Conservation (phyloP, 768 basidiomycete species). For the Suillus discolor region DNA sequence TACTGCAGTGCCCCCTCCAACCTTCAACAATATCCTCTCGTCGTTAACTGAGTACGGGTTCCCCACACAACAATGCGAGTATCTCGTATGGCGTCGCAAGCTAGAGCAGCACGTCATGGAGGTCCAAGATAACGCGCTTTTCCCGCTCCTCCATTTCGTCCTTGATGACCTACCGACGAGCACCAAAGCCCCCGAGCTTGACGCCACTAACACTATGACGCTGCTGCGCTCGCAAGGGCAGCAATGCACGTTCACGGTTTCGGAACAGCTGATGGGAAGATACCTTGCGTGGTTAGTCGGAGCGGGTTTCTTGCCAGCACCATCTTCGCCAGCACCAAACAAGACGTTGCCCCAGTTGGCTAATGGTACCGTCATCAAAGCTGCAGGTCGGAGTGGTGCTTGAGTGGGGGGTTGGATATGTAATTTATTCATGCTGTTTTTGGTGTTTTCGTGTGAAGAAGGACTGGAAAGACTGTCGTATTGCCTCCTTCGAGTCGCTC, state of each 20-base stretch:
- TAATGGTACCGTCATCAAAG: conserved; percentile 47
- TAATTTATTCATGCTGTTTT: neutral
- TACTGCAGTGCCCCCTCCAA: conserved; percentile 81
- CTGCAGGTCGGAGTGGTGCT: conserved; percentile 69
- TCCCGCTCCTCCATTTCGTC: conserved; percentile 96
- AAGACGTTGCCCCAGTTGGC: conserved; percentile 53
- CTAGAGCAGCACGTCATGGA: conserved; percentile 96
- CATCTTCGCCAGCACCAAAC: conserved; percentile 39
- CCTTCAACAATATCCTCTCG: conserved; percentile 85
- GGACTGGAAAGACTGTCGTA: neutral
- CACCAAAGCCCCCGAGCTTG: conserved; percentile 90
- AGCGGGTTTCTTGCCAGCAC: conserved; percentile 76
- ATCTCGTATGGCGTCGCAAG: conserved; percentile 87
- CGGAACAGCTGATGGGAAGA: conserved; percentile 73
- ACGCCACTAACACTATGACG: conserved; percentile 80
- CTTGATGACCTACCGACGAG: conserved; percentile 96
- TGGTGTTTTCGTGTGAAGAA: conserved; percentile 3
- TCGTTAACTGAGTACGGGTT: conserved; percentile 82
- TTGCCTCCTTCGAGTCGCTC: neutral
- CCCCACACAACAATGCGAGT: conserved; percentile 76
- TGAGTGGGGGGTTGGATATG: conserved; percentile 25
- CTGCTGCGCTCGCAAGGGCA: conserved; percentile 50
- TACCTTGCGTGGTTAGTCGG: conserved; percentile 93
- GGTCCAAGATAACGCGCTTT: conserved; percentile 93
- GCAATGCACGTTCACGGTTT: conserved; percentile 59